phyloP scores from a whole-genome alignment of 495 filamentous ascomycete species.

The Aspergillus bertholletiae region DNA sequence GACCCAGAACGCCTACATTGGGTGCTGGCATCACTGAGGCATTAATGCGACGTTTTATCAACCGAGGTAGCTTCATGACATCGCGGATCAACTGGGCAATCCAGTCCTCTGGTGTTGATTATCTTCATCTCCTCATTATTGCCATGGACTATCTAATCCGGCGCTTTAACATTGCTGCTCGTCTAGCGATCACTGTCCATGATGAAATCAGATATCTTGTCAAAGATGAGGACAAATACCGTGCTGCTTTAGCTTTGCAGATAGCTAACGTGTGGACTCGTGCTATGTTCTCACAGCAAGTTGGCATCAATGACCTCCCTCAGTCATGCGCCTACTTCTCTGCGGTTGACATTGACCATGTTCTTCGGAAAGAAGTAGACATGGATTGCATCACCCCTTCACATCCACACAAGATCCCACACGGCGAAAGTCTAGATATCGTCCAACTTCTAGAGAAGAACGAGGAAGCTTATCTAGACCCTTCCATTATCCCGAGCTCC shows the following conservation, averaged over 20 bases:
- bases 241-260: conserved; percentile 85
- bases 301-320: conserved; percentile 92
- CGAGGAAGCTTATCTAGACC: conserved; percentile 59
- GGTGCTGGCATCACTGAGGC: conserved; percentile 97
- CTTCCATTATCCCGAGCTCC: conserved; percentile 49
- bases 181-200: conserved; percentile 91
- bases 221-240: conserved; percentile 80
- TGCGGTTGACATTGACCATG: conserved; percentile 88
- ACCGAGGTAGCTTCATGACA: conserved; percentile 88
- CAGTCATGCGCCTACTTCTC: conserved; percentile 95
- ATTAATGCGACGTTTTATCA: conserved; percentile 80
- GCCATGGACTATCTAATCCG: conserved; percentile 91
- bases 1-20: conserved; percentile 87
- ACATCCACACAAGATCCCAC: conserved; percentile 72
- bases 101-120: conserved; percentile 95
- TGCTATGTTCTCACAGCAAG: conserved; percentile 94
- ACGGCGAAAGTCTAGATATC: conserved; percentile 85
- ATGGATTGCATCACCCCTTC: conserved; percentile 96
- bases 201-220: conserved; percentile 97
- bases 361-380: conserved; percentile 93
- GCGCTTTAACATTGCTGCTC: conserved; percentile 78
- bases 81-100: conserved; percentile 99
- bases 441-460: conserved; percentile 67
- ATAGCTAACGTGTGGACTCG: conserved; percentile 95
- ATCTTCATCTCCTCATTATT: conserved; percentile 90